Evolutionary conservation across 371 early-diverging fungal species (phyloP), one percentile per base, ranked within the genome.

Genomic region (Coemansia sp.): DNA sequence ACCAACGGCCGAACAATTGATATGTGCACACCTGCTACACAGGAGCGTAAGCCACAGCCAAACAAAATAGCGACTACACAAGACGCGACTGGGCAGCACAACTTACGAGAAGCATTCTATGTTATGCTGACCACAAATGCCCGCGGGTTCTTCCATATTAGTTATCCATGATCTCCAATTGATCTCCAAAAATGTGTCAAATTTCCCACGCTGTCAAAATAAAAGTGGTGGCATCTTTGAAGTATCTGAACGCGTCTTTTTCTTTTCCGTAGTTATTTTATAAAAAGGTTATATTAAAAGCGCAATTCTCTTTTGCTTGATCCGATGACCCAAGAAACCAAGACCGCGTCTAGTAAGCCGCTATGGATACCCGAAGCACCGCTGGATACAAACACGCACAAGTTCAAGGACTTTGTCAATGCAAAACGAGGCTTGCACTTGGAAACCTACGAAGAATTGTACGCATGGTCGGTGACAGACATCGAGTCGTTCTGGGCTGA

Each of bases 401-500:
- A 81, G 75, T 92, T 94, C 78, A 84, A 86, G 53, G 53, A 66
- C 17, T 83, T 74, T 63, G 87, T 93, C 63, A 88, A 94, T 81
- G 51, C 69, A 11, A 87, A 85, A 73, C 83, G 84, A 63, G 71
- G 79, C 8, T 71, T 87, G 4, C 48, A 73, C 8, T 61, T 73
- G 19, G 56, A 39, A 21, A 52, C 24, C 58, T 92, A 93, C 55
- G 69, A 73, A 29, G 90, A 89, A 2, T 83, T 97, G 13, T 90
- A 91, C 83, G 65, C 86, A 44, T 97, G 94, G 94, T 95, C 95
- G 6, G 87, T 90, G 23, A 77, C 82, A 5, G 73, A 87, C 17
- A 82, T 90, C 46, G 84, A 84, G 57, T 76, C 84, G 11, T 98
- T 98, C 74, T 98, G 98, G 98, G 83, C 84, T 8, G 85, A 84